phyloP scores from a whole-genome alignment of 148 eudicot species.

The Spergularia marina region DNA sequence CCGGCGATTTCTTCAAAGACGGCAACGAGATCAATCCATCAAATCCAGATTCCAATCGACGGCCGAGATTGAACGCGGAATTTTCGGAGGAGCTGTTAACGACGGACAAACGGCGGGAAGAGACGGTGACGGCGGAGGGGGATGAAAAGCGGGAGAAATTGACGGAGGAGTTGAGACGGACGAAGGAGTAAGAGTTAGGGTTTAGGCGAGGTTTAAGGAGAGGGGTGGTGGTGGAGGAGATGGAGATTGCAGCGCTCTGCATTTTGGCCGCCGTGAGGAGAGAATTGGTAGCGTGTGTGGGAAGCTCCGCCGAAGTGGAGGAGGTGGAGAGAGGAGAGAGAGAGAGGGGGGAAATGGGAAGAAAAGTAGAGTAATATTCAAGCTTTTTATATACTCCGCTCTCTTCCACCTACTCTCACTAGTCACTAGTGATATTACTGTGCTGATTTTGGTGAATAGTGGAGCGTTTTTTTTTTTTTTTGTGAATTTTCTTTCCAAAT shows the following conservation, averaged over 20 bases:
- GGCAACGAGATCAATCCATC: slow-evolving; percentile 39
- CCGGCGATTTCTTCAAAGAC: slow-evolving; percentile 29
- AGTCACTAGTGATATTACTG: neutral
- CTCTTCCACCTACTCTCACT: neutral
- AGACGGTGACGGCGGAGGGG: neutral
- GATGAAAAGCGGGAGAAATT: slow-evolving; percentile 3
- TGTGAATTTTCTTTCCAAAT: no score
- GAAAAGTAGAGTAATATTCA: neutral
- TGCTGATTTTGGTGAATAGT: no score
- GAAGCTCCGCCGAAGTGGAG: slow-evolving; percentile 34
- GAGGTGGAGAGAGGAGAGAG: neutral
- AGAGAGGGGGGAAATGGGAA: neutral
- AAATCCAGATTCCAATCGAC: slow-evolving; percentile 21
- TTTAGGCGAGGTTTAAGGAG: slow-evolving; percentile 26
- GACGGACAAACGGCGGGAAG: neutral
- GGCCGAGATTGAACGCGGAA: neutral
- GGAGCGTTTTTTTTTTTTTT: no score
- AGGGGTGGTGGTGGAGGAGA: slow-evolving; percentile 31
- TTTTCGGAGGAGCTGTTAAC: neutral
- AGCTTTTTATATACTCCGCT: neutral
- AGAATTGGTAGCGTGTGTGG: slow-evolving; percentile 11
- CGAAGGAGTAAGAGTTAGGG: slow-evolving; percentile 7
- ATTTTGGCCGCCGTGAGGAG: slow-evolving; percentile 34
- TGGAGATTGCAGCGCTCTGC: slow-evolving; percentile 56
- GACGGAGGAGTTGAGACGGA: neutral